Base-by-base conservation (phyloP, 1,139 yeast genomes). In the Candida sp. region DNA sequence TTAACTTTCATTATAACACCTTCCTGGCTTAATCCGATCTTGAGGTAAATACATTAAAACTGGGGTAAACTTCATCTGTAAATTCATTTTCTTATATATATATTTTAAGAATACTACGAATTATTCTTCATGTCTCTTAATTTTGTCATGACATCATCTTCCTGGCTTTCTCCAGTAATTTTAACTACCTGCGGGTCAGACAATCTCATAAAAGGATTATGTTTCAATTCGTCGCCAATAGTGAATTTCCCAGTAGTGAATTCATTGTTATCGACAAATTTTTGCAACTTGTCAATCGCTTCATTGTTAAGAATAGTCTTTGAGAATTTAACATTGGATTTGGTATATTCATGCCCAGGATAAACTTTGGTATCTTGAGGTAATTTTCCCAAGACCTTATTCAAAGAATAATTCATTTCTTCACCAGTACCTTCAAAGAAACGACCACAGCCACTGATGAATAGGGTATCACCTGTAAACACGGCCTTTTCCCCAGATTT, bases 321-420 rank as follows among this genome's bases (percentile, higher is more conserved):
- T 7, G 95, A 87, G 60, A 93, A 93, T 53, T 75, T 78, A 38
- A 87, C 82, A 61, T 95, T 93, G 32, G 88, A 74, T 51, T 75
- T 77, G 11, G 99, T 95, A 66, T 93, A 93, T 66, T 93, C 99
- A 63, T 93, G 99, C 2, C 99, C 99, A 0, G 97, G 95, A 57
- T 82, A 87, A 4, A 91, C 93, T 33, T 68, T 63, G 0, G 96
- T 87, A 12, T 81, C 82, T 32, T 72, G 66, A 1, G 97, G 95
- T 45, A 89, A 72, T 37, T 61, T 57, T 3, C 75, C 85, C 49
- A 89, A 70, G 4, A 77, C 65, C 22, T 67, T 63, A 52, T 81
- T 82, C 56, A 93, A 71, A 0, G 96, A 79, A 1, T 55, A 51
- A 53, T 85, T 79, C 99, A 93, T 93, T 59, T 93, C 85, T 29